phyloP scores from a whole-genome alignment of 2,329 filamentous ascomycete species.

The Bipolaris gigantea region DNA sequence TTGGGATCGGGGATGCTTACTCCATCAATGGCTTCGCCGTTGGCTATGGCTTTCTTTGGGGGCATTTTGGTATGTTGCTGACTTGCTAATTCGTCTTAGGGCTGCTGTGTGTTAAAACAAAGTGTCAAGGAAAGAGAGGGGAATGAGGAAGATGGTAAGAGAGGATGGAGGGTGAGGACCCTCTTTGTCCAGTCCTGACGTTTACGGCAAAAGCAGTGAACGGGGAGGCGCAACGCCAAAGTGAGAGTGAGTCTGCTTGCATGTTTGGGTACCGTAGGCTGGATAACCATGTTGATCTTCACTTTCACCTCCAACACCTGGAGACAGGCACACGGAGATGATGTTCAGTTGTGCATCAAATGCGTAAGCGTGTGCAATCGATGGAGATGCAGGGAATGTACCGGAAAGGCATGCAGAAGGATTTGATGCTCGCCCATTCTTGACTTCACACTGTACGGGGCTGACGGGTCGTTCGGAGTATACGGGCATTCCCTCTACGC shows the following conservation, averaged over 20 bases:
- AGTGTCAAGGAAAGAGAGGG: not conserved
- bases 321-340: not conserved
- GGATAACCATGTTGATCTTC: not conserved
- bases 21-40: not conserved
- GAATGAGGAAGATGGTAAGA: not conserved
- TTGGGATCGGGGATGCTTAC: not conserved
- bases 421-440: not conserved
- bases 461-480: not conserved
- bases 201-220: not conserved
- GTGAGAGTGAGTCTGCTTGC: not conserved
- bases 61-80: conserved; percentile 6
- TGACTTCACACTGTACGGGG: not conserved
- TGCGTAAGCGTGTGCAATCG: not conserved
- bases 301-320: not conserved
- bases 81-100: not conserved
- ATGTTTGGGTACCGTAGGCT: not conserved
- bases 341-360: not conserved
- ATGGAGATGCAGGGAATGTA: not conserved
- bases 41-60: conserved; percentile 8
- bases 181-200: not conserved
- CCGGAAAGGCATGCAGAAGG: not conserved
- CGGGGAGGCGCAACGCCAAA: not conserved
- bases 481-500: not conserved
- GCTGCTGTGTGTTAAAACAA: not conserved
- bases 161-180: no score